These are phyloP conservation scores for Andalucia godoyi DNA, from an alignment of 78 protist species.

Conservation along the genomic window DNA sequence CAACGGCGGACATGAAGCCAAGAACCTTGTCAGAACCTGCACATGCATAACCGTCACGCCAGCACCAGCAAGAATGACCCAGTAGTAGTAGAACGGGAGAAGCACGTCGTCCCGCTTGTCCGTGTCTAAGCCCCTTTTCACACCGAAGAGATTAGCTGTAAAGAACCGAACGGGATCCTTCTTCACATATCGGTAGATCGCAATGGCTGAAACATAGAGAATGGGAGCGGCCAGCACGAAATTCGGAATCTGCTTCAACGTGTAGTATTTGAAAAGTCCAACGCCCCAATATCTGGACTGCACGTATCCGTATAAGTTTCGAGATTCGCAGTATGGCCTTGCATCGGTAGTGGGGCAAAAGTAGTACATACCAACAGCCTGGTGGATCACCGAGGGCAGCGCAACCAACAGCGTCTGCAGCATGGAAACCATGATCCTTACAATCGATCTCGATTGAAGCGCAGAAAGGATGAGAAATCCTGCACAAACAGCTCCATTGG, in stretches of 20 bases:
- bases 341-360: not conserved
- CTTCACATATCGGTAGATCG: not conserved
- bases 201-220: not conserved
- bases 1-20: slow-evolving; percentile 6
- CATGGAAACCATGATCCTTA: too few relatives aligned
- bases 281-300: not conserved
- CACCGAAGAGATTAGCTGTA: too few relatives aligned
- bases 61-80: not conserved
- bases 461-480: too few relatives aligned
- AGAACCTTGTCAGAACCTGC: slow-evolving; percentile 17
- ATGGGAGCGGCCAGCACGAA: slow-evolving; percentile 15
- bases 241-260: slow-evolving; percentile 16
- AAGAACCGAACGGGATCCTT: too few relatives aligned
- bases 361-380: not conserved
- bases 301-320: not conserved
- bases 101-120: too few relatives aligned
- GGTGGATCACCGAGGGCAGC: not conserved
- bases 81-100: too few relatives aligned
- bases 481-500: too few relatives aligned
- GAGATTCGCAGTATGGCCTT: not conserved
- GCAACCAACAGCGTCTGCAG: not conserved
- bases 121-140: too few relatives aligned
- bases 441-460: too few relatives aligned
- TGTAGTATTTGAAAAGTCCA: not conserved
- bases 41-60: slow-evolving; percentile 15